These are phyloP conservation scores for Solanum pinnatisectum DNA, from an alignment of 257 asterid species.

Conservation along the genomic window DNA sequence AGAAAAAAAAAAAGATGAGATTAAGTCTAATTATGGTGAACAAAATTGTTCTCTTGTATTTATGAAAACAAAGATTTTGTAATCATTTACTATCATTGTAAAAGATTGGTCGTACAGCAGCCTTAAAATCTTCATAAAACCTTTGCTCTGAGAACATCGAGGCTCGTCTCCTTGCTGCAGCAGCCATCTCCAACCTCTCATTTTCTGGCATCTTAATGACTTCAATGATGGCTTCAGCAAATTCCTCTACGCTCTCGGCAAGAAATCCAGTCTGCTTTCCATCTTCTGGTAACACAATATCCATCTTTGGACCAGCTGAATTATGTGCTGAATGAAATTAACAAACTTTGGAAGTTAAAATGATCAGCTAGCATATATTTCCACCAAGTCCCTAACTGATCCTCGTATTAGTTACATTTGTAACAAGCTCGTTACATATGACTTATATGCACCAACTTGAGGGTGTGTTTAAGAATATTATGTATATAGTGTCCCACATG, in stretches of 20 bases:
- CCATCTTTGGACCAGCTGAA: constrained; percentile 96
- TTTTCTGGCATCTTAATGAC: constrained; percentile 48
- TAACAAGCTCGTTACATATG: not conserved
- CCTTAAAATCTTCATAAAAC: constrained; percentile 70
- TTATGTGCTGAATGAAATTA: constrained; percentile 53
- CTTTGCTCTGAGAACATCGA: constrained; percentile 68
- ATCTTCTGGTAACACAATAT: constrained; percentile 71
- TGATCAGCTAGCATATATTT: not conserved
- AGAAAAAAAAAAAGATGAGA: not conserved
- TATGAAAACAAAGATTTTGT: not conserved
- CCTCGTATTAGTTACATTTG: not conserved
- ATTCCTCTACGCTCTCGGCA: constrained; percentile 58
- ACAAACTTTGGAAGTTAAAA: not conserved
- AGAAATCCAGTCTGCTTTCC: constrained; percentile 81
- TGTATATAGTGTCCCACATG: not conserved
- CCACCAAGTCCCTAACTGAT: not conserved
- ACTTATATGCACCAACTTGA: not conserved
- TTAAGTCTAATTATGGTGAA: not conserved
- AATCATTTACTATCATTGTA: constrained; percentile 5
- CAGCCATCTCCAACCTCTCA: constrained; percentile 63
- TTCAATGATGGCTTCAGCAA: constrained; percentile 58
- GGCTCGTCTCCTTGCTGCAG: constrained; percentile 79
- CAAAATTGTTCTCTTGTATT: not conserved
- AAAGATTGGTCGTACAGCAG: constrained; percentile 49
- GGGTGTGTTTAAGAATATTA: not conserved